A percentile compares a stretch with the other conserved stretches of the same genome.
Conservation (phyloP, 2,329 filamentous ascomycete genomes). For the Penicillium hesseltinei region DNA sequence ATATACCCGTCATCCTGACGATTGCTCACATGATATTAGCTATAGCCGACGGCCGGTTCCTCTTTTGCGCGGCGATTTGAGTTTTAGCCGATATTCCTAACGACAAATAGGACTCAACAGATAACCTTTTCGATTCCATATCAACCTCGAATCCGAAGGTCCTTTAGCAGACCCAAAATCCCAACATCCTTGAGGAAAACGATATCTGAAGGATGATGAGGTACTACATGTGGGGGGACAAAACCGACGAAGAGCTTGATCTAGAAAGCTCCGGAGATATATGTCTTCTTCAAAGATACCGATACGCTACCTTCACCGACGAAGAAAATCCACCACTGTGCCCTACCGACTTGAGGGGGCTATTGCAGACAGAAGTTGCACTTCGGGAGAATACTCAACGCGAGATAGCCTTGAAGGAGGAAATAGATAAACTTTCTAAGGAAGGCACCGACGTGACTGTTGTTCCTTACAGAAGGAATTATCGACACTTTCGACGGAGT, state of each 20-base stretch:
- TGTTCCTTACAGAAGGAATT: background rate
- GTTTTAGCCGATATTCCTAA: background rate
- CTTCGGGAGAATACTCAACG: background rate
- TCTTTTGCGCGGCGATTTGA: background rate
- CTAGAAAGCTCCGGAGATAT: background rate
- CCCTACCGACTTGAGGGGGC: background rate
- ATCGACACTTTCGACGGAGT: background rate
- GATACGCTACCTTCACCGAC: background rate
- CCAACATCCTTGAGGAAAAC: background rate
- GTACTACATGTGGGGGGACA: background rate
- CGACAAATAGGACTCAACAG: background rate
- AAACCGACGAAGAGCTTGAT: background rate
- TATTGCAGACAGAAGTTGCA: constrained; percentile 1
- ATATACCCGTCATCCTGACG: constrained; percentile 1
- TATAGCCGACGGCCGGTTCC: background rate
- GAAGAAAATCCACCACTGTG: background rate
- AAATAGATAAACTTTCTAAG: background rate
- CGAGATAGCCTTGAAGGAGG: background rate
- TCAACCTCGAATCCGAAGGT: background rate
- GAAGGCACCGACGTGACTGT: background rate
- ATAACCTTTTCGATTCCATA: background rate
- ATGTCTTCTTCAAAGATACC: constrained; percentile 2
- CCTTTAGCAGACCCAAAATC: background rate
- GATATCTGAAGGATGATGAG: background rate
- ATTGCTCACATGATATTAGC: background rate